A percentile compares a stretch with the other conserved stretches of the same genome.
Conservation (phyloP, 2,329 filamentous ascomycete genomes). For the Metarhizium robertsii region DNA sequence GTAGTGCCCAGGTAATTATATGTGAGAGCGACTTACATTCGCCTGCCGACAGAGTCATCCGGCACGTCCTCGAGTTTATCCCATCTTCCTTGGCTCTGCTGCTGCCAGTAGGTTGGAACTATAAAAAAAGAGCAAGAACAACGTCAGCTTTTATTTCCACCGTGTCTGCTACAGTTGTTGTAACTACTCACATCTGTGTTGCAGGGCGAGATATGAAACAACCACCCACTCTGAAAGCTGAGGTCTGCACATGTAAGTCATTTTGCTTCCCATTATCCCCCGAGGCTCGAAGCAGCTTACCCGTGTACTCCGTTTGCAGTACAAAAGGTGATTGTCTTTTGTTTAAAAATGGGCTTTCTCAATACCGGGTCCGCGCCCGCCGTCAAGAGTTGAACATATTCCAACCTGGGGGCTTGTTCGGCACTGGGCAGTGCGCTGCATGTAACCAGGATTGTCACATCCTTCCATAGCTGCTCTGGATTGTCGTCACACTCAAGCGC, state of each 20-base stretch:
- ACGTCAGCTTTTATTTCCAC: no score
- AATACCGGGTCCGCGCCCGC: neutral
- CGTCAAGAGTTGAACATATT: neutral
- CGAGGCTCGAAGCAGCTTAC: neutral
- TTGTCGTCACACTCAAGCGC: no score
- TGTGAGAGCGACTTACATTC: neutral
- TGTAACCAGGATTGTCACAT: no score
- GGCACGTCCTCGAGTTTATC: neutral
- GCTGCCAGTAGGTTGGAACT: neutral
- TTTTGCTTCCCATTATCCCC: neutral
- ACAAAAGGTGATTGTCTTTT: neutral
- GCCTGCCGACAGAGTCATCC: neutral
- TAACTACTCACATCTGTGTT: neutral
- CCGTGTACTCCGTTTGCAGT: neutral
- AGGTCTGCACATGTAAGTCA: neutral
- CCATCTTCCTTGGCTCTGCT: neutral
- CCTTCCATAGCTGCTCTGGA: no score
- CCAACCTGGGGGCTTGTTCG: neutral
- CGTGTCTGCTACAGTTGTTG: no score
- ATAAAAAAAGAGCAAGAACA: no score
- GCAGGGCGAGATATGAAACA: neutral
- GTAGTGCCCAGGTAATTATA: no score
- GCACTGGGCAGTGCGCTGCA: no score
- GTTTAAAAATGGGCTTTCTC: neutral
- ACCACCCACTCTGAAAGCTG: neutral